phyloP scores from a whole-genome alignment of 345 rosid species.

The Eucalyptus tenuipes region DNA sequence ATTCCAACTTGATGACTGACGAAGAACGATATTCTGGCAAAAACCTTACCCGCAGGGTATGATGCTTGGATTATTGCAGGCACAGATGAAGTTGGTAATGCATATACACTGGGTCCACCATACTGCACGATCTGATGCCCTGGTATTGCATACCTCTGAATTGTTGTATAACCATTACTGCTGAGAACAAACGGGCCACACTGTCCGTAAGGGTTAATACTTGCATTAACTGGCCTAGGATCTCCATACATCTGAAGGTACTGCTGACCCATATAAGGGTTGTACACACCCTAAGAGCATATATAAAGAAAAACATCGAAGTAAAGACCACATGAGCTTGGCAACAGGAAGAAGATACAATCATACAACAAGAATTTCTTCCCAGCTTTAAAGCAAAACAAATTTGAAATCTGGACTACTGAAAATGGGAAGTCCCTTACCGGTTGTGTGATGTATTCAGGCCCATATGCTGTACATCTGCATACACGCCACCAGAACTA shows the following conservation, averaged over 20 bases:
- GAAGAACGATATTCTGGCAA: background rate
- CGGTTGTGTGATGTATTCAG: slow-evolving; percentile 68
- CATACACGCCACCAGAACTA: slow-evolving; percentile 1
- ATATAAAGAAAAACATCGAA: background rate
- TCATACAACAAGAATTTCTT: background rate
- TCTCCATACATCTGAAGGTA: slow-evolving; percentile 79
- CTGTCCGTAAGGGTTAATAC: slow-evolving; percentile 59
- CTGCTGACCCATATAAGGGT: slow-evolving; percentile 65
- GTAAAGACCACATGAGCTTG: background rate
- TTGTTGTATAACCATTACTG: slow-evolving; percentile 54
- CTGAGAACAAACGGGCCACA: slow-evolving; percentile 50
- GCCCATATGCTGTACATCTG: slow-evolving; percentile 69
- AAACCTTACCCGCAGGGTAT: slow-evolving; percentile 41
- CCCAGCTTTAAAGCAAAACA: background rate
- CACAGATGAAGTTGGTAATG: slow-evolving; percentile 50
- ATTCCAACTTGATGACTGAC: background rate
- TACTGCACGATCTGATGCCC: slow-evolving; percentile 61
- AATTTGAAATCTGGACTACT: background rate
- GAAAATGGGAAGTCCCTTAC: slow-evolving; percentile 13
- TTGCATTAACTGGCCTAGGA: slow-evolving; percentile 49
- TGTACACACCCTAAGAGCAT: slow-evolving; percentile 46
- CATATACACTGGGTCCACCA: slow-evolving; percentile 47
- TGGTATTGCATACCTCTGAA: slow-evolving; percentile 61
- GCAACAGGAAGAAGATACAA: background rate
- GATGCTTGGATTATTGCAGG: slow-evolving; percentile 49